Conservation (phyloP, 768 basidiomycete genomes). For the Lentinula sp. region DNA sequence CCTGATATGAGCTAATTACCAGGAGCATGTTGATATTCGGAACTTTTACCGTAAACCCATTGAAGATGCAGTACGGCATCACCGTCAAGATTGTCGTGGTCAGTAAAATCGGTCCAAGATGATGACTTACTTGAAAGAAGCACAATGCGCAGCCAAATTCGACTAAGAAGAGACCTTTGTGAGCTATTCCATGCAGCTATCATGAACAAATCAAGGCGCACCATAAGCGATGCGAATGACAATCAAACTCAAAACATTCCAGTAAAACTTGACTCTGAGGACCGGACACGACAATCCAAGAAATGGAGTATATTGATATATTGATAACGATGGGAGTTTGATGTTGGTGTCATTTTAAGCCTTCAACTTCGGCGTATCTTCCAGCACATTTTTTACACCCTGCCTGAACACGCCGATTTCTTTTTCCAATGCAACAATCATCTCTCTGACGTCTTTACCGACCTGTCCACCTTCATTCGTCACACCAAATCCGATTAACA, state of each 20-base stretch:
- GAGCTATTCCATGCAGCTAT: not conserved
- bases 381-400: constrained; percentile 50
- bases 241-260: not conserved
- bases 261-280: not conserved
- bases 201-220: not conserved
- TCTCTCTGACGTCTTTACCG: constrained; percentile 55
- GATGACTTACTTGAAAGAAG: not conserved
- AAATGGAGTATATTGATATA: not conserved
- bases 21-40: not conserved
- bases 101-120: not conserved
- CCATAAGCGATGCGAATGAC: not conserved
- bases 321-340: not conserved
- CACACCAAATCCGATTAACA: constrained; percentile 67
- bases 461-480: constrained; percentile 67
- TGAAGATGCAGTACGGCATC: not conserved
- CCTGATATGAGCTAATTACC: not conserved
- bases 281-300: not conserved
- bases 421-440: constrained; percentile 56
- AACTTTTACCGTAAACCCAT: not conserved
- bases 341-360: not conserved
- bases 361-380: constrained; percentile 27
- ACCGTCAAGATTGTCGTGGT: not conserved
- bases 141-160: not conserved
- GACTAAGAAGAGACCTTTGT: not conserved
- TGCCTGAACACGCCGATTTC: constrained; percentile 69